A percentile compares a stretch with the other conserved stretches of the same genome.
Conservation (phyloP, 352 stramenopile genomes). For the Phytopythium chamaehyphon region DNA sequence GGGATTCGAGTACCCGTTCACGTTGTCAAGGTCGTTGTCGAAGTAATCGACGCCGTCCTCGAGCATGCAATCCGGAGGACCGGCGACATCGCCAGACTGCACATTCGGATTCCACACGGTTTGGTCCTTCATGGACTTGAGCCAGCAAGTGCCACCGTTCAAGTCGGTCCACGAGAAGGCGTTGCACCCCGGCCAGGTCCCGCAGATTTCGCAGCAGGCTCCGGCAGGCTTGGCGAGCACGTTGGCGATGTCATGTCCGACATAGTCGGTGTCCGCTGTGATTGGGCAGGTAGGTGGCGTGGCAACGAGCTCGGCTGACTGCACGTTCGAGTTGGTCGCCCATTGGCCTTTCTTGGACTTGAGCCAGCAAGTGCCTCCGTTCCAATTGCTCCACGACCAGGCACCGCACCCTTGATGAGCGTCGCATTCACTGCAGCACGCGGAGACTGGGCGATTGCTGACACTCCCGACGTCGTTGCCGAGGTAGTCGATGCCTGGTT, state of each 20-base stretch:
- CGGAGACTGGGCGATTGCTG: background rate
- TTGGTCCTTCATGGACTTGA: slow-evolving; percentile 13
- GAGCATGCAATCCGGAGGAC: slow-evolving; percentile 11
- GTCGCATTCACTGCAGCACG: slow-evolving; percentile 1
- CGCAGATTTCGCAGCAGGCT: slow-evolving; percentile 5
- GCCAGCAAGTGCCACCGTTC: slow-evolving; percentile 12
- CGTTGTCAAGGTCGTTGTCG: slow-evolving; percentile 30
- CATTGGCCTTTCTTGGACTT: slow-evolving; percentile 22
- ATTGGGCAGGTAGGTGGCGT: slow-evolving; percentile 10
- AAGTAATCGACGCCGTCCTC: slow-evolving; percentile 22
- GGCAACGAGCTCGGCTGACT: slow-evolving; percentile 6
- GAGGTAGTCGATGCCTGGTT: slow-evolving; percentile 11
- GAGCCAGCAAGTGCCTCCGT: slow-evolving; percentile 12
- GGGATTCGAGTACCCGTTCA: slow-evolving; percentile 1
- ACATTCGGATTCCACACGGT: slow-evolving; percentile 7
- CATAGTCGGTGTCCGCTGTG: slow-evolving; percentile 18
- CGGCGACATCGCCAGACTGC: slow-evolving; percentile 18
- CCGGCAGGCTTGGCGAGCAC: slow-evolving; percentile 12
- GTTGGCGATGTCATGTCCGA: slow-evolving; percentile 27
- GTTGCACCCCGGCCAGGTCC: slow-evolving; percentile 1
- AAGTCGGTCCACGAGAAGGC: slow-evolving; percentile 15
- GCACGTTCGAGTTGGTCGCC: slow-evolving; percentile 1
- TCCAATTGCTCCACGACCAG: slow-evolving; percentile 14
- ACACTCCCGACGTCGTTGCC: slow-evolving; percentile 10
- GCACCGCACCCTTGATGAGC: slow-evolving; percentile 13